These are phyloP conservation scores for Silene noctiflora DNA, from an alignment of 179 eudicot genomes.

Conservation along the genomic window DNA sequence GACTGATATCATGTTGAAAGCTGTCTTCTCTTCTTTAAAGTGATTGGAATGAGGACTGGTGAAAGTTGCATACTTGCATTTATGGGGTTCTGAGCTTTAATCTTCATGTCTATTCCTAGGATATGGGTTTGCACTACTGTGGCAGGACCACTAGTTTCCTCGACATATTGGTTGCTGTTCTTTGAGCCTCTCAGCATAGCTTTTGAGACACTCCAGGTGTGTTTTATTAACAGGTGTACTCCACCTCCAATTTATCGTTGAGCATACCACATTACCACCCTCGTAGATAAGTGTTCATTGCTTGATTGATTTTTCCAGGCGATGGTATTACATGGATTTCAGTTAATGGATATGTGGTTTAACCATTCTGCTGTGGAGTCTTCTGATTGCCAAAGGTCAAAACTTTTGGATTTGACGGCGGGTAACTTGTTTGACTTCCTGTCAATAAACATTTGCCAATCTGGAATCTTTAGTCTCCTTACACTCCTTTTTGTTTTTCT, in stretches of 20 bases:
- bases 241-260: background rate
- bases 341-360: conserved; percentile 76
- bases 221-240: conserved; percentile 10
- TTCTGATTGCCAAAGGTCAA: conserved; percentile 54
- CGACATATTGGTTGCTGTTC: conserved; percentile 70
- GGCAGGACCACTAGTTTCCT: conserved; percentile 48
- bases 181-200: conserved; percentile 96
- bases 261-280: background rate
- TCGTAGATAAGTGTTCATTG: conserved; percentile 15
- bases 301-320: conserved; percentile 50
- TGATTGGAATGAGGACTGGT: background rate
- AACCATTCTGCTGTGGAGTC: conserved; percentile 60
- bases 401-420: conserved; percentile 58
- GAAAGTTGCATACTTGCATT: background rate
- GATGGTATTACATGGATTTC: conserved; percentile 88
- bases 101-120: conserved; percentile 43
- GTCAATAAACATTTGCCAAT: background rate
- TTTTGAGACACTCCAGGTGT: conserved; percentile 98
- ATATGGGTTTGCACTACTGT: conserved; percentile 59
- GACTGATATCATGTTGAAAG: background rate
- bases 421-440: conserved; percentile 35
- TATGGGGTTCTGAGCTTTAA: conserved; percentile 17
- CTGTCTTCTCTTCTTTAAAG: background rate
- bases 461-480: background rate
- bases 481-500: background rate